These are phyloP conservation scores for Terana coerulea DNA, from an alignment of 768 basidiomycete genomes.

Conservation along the genomic window DNA sequence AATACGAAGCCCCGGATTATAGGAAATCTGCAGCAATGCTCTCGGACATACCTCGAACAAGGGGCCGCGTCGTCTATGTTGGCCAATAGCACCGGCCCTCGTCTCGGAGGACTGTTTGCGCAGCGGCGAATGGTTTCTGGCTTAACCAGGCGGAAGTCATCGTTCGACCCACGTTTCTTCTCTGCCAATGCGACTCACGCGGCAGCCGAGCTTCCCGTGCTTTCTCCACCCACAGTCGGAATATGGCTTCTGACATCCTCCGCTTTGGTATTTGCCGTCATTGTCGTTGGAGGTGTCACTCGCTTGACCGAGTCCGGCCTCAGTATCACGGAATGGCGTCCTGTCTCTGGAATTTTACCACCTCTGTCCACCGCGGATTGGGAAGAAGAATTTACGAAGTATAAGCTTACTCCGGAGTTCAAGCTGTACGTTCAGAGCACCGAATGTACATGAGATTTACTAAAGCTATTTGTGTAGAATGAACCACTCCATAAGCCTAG, in stretches of 20 bases:
- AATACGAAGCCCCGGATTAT: constrained; percentile 1
- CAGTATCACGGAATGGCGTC: constrained; percentile 97
- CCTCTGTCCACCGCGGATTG: constrained; percentile 76
- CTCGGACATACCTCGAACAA: too few relatives aligned
- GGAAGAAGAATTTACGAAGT: constrained; percentile 89
- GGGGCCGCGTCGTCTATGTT: too few relatives aligned
- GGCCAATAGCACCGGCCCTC: not conserved
- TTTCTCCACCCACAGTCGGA: constrained; percentile 68
- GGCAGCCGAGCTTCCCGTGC: constrained; percentile 40
- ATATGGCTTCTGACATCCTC: constrained; percentile 86
- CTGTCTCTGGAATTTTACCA: constrained; percentile 84
- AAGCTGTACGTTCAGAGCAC: constrained; percentile 63
- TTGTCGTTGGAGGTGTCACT: constrained; percentile 95
- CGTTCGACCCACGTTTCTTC: constrained; percentile 36
- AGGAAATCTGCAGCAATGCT: not conserved
- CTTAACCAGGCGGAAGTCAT: constrained; percentile 2
- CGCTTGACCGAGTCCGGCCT: constrained; percentile 96
- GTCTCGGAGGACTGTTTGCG: not conserved
- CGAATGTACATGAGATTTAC: not conserved
- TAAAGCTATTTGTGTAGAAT: constrained; percentile 58
- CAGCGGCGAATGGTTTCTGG: constrained; percentile 4
- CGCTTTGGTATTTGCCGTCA: constrained; percentile 83
- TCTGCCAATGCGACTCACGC: constrained; percentile 29
- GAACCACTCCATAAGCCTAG: constrained; percentile 82
- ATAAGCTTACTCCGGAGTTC: constrained; percentile 93